Conservation (phyloP, 305 asterid genomes). For the Fraxinus ornus region DNA sequence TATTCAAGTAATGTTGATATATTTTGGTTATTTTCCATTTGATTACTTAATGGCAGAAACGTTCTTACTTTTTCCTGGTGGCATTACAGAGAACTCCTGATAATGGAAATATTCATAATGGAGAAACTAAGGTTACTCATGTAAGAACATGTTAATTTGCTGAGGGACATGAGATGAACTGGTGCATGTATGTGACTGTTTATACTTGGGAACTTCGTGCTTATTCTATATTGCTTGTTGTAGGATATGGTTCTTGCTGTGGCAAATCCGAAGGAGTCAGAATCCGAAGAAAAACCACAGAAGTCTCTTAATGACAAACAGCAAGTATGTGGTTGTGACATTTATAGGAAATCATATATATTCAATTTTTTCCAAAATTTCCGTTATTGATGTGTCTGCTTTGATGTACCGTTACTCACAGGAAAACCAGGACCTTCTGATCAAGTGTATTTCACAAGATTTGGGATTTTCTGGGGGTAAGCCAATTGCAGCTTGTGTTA, state of each 20-base stretch:
- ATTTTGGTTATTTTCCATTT: slow-evolving; percentile 19
- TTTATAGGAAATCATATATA: neutral
- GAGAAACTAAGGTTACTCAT: slow-evolving; percentile 56
- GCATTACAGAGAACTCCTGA: slow-evolving; percentile 81
- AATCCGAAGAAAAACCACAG: slow-evolving; percentile 94
- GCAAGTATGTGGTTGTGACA: slow-evolving; percentile 56
- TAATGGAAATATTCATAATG: slow-evolving; percentile 72
- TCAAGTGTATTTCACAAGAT: slow-evolving; percentile 94
- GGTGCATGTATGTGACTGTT: slow-evolving; percentile 4
- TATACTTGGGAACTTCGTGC: neutral
- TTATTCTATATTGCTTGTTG: slow-evolving; percentile 34
- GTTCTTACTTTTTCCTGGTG: slow-evolving; percentile 33
- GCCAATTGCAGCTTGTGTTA: slow-evolving; percentile 93
- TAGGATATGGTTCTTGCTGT: slow-evolving; percentile 62
- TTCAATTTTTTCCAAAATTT: neutral
- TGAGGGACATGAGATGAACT: neutral
- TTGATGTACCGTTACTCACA: slow-evolving; percentile 37
- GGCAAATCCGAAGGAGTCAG: slow-evolving; percentile 73
- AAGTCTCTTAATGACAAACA: slow-evolving; percentile 95
- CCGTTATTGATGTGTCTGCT: neutral
- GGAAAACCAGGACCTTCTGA: slow-evolving; percentile 96
- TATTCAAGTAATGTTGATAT: slow-evolving; percentile 51
- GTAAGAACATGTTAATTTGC: slow-evolving; percentile 40
- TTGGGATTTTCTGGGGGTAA: slow-evolving; percentile 95
- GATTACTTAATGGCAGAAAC: slow-evolving; percentile 14